Conservation (phyloP, 805 yeast genomes). For the Saturnispora serradocipensis region DNA sequence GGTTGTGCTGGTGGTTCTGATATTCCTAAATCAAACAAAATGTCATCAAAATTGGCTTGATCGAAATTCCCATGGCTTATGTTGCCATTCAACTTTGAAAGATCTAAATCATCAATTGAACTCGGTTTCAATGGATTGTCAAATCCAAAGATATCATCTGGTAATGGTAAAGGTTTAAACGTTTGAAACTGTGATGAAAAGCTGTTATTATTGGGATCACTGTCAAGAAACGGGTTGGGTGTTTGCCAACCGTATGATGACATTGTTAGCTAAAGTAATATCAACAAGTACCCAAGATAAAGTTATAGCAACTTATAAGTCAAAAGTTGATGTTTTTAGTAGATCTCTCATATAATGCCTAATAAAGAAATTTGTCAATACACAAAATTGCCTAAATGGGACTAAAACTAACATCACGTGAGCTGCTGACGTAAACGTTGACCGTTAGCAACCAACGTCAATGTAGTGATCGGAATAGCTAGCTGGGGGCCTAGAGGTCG, state of each 20-base stretch:
- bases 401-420: conserved; percentile 2
- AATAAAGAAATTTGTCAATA: conserved; percentile 2
- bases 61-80: conserved; percentile 7
- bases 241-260: conserved; percentile 6
- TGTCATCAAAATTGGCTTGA: conserved; percentile 21
- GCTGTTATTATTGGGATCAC: conserved; percentile 4
- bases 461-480: not conserved
- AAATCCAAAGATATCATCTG: conserved; percentile 44
- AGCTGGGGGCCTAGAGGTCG: not conserved
- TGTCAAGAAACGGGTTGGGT: conserved; percentile 8
- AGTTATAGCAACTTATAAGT: not conserved
- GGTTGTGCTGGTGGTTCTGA: conserved; percentile 24
- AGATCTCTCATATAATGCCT: conserved; percentile 1
- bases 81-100: conserved; percentile 2
- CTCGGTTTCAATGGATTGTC: conserved; percentile 16
- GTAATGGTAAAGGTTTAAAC: conserved; percentile 36
- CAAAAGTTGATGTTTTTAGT: not conserved
- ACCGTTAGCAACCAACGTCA: conserved; percentile 3
- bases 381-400: conserved; percentile 8
- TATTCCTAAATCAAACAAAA: conserved; percentile 25
- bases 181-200: conserved; percentile 7
- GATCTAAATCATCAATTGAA: not conserved
- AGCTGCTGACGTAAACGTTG: conserved; percentile 7
- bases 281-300: not conserved
- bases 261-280: not conserved